phyloP scores from a whole-genome alignment of 768 basidiomycete genomes.

The Mycena chlorophos region DNA sequence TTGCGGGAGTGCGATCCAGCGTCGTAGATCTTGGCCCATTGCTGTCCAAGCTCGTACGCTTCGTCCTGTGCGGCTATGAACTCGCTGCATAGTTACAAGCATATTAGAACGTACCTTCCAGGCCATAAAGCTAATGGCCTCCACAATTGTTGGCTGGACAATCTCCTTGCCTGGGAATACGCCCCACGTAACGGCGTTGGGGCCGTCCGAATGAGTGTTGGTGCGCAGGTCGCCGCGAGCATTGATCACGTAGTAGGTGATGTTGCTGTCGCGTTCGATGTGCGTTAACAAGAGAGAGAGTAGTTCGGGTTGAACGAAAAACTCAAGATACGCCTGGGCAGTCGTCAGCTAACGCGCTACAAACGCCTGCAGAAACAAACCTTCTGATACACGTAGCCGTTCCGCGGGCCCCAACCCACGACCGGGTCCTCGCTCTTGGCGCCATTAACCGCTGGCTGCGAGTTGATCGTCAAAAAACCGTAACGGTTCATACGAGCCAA shows the following conservation, averaged over 20 bases:
- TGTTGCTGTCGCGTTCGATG: slow-evolving; percentile 83
- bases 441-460: slow-evolving; percentile 94
- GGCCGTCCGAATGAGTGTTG: slow-evolving; percentile 92
- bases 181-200: slow-evolving; percentile 99
- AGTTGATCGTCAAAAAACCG: slow-evolving; percentile 96
- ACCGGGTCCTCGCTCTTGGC: slow-evolving; percentile 79
- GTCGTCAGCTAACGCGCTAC: not conserved
- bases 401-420: slow-evolving; percentile 92
- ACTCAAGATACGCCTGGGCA: slow-evolving; percentile 90
- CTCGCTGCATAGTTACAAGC: not conserved
- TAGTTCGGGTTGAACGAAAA: slow-evolving; percentile 81
- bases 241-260: slow-evolving; percentile 98
- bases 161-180: slow-evolving; percentile 98
- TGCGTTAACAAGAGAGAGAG: slow-evolving; percentile 71
- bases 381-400: slow-evolving; percentile 97
- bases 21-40: slow-evolving; percentile 90
- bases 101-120: slow-evolving; percentile 70
- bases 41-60: slow-evolving; percentile 86
- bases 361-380: slow-evolving; percentile 34
- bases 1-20: slow-evolving; percentile 70
- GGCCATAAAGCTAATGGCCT: slow-evolving; percentile 97
- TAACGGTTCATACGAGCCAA: slow-evolving; percentile 85
- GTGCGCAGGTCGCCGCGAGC: slow-evolving; percentile 91
- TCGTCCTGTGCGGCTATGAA: slow-evolving; percentile 64
- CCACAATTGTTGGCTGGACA: slow-evolving; percentile 93